Evolutionary conservation across 768 basidiomycete genomes (phyloP).

Genomic region (Auriscalpium orientale): DNA sequence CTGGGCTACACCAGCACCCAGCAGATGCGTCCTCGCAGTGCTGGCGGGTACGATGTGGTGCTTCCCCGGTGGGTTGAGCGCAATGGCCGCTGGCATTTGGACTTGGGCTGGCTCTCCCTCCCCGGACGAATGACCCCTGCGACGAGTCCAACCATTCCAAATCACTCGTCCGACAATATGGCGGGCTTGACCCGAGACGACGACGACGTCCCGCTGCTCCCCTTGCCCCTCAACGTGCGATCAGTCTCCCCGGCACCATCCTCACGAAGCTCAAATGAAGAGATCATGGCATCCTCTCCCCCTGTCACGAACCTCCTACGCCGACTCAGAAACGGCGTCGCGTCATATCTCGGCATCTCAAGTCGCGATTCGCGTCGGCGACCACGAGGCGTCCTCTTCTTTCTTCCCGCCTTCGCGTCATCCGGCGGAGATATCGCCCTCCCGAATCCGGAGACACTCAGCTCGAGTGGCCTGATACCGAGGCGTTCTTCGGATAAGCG

Average conservation of each 20-base stretch:
- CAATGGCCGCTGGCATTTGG: conserved; percentile 68
- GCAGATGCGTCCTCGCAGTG: conserved; percentile 53
- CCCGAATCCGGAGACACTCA: conserved; percentile 7
- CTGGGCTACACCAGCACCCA: conserved; percentile 43
- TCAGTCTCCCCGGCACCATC: conserved; percentile 47
- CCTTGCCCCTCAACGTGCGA: conserved; percentile 53
- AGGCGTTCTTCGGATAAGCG: conserved; percentile 10
- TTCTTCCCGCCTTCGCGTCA: conserved; percentile 68
- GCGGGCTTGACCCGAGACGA: conserved; percentile 24
- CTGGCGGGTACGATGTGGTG: conserved; percentile 71
- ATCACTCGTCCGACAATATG: neutral
- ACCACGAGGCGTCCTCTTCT: conserved; percentile 59
- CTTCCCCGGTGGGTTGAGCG: conserved; percentile 67
- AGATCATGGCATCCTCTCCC: conserved; percentile 35
- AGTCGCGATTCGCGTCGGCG: conserved; percentile 22
- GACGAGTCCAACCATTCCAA: neutral
- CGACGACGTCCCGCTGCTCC: conserved; percentile 43
- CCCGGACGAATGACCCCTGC: conserved; percentile 20
- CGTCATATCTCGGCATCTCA: conserved; percentile 32
- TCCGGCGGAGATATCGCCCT: conserved; percentile 21
- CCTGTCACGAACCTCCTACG: conserved; percentile 40
- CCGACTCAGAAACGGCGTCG: conserved; percentile 48
- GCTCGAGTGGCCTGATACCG: neutral
- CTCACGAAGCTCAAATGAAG: conserved; percentile 35
- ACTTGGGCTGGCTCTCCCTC: conserved; percentile 52